Conservation (phyloP, 75 land plant genomes). For the Gnetum montanum region DNA sequence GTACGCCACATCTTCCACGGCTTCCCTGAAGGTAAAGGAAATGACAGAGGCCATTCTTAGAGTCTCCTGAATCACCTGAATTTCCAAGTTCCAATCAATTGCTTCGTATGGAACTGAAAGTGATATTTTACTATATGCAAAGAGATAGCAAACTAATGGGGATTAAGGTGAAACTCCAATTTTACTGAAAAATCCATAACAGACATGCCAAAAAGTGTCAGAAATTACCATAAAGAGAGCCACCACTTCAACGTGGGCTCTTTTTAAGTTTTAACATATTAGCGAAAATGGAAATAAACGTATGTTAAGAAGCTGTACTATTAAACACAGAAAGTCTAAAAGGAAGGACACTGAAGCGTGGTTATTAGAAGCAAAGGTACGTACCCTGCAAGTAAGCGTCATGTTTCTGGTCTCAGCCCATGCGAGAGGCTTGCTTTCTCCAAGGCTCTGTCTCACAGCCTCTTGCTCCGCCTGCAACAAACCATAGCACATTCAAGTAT, state of each 20-base stretch:
- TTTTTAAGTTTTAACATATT: too few species aligned
- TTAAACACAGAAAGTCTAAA: too few species aligned
- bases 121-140: not conserved
- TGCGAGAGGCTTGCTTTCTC: constrained; percentile 19
- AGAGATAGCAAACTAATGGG: too few species aligned
- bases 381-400: constrained; percentile 65
- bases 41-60: constrained; percentile 22
- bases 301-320: too few species aligned
- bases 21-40: constrained; percentile 45
- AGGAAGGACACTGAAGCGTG: too few species aligned
- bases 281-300: too few species aligned
- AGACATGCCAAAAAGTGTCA: too few species aligned
- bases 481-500: not conserved
- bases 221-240: too few species aligned
- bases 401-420: constrained; percentile 75
- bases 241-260: too few species aligned
- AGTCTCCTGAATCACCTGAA: constrained; percentile 39
- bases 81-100: not conserved
- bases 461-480: constrained; percentile 36
- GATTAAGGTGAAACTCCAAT: not conserved
- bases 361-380: too few species aligned
- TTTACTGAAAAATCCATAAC: too few species aligned
- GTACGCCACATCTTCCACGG: constrained; percentile 35
- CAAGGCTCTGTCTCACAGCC: constrained; percentile 22
- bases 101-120: too few species aligned